These are phyloP conservation scores for Ambrosia trifida DNA, from an alignment of 129 eudicot species.

Conservation along the genomic window DNA sequence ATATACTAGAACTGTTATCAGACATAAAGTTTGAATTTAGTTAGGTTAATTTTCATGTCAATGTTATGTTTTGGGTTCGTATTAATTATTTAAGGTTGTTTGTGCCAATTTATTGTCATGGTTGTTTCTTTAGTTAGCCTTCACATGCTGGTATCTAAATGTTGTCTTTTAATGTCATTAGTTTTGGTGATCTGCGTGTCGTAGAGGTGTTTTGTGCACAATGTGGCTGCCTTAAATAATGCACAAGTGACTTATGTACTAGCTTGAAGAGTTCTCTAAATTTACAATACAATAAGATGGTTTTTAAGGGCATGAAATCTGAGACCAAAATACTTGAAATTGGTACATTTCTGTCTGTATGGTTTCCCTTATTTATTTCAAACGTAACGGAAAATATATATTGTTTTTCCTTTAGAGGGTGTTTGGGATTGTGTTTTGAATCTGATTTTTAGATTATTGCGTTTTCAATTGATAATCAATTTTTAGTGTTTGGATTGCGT, in stretches of 20 bases:
- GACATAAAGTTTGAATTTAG: conserved; percentile 19
- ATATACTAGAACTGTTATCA: conserved; percentile 14
- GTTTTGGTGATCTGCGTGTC: neutral
- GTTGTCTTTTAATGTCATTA: too few species aligned
- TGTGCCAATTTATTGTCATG: neutral
- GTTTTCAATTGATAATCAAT: too few species aligned
- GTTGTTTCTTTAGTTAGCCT: neutral
- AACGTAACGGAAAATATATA: too few species aligned
- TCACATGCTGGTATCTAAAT: neutral
- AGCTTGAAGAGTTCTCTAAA: too few species aligned
- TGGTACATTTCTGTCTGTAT: neutral
- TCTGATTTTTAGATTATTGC: too few species aligned
- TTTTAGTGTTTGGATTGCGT: too few species aligned
- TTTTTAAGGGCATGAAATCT: too few species aligned
- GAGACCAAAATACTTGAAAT: neutral
- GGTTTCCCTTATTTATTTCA: too few species aligned
- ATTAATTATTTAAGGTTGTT: neutral
- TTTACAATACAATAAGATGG: too few species aligned
- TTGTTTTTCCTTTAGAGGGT: too few species aligned
- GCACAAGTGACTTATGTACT: neutral
- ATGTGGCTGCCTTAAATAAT: neutral
- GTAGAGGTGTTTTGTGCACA: too few species aligned
- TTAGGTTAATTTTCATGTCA: conserved; percentile 18
- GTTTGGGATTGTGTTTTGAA: too few species aligned
- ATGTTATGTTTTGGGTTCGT: conserved; percentile 26